phyloP scores from a whole-genome alignment of 2,329 filamentous ascomycete species.

The Chaetomium olivaceum region DNA sequence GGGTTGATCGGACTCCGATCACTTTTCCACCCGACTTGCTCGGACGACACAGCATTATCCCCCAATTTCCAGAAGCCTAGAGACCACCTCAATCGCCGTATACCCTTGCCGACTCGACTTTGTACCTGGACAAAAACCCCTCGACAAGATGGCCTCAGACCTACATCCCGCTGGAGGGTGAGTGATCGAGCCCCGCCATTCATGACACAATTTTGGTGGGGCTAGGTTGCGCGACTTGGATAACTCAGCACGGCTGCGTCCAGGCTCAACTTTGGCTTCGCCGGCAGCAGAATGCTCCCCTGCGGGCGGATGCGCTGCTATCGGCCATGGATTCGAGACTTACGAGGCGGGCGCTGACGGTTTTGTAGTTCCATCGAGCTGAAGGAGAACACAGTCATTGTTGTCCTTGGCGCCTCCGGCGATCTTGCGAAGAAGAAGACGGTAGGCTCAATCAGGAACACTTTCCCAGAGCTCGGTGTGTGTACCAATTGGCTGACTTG shows the following conservation, averaged over 20 bases:
- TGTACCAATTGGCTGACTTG: slow-evolving; percentile 36
- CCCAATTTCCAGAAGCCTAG: slow-evolving; percentile 7
- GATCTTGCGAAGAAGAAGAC: slow-evolving; percentile 99
- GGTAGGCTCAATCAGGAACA: slow-evolving; percentile 48
- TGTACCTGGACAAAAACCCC: slow-evolving; percentile 16
- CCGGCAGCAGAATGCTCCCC: not conserved
- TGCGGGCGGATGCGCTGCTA: slow-evolving; percentile 4
- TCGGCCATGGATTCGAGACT: slow-evolving; percentile 22
- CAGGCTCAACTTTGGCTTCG: slow-evolving; percentile 4
- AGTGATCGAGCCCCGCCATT: slow-evolving; percentile 33
- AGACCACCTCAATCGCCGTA: slow-evolving; percentile 18
- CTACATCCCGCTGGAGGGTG: slow-evolving; percentile 35
- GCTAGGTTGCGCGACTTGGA: slow-evolving; percentile 24
- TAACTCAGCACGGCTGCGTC: slow-evolving; percentile 21
- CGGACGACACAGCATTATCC: slow-evolving; percentile 17
- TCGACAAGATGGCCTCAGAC: slow-evolving; percentile 36
- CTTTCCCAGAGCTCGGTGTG: slow-evolving; percentile 29
- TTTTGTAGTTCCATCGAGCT: slow-evolving; percentile 78
- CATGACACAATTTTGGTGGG: slow-evolving; percentile 25
- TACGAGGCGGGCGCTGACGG: slow-evolving; percentile 40
- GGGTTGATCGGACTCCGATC: slow-evolving; percentile 26
- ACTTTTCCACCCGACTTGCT: slow-evolving; percentile 21
- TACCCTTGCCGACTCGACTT: slow-evolving; percentile 6
- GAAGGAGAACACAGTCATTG: slow-evolving; percentile 96
- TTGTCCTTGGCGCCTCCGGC: slow-evolving; percentile 94